Evolutionary conservation across 176 grass and related monocot species (phyloP), one percentile per base, ranked within the genome.

Genomic region (Alloteropsis semialata): DNA sequence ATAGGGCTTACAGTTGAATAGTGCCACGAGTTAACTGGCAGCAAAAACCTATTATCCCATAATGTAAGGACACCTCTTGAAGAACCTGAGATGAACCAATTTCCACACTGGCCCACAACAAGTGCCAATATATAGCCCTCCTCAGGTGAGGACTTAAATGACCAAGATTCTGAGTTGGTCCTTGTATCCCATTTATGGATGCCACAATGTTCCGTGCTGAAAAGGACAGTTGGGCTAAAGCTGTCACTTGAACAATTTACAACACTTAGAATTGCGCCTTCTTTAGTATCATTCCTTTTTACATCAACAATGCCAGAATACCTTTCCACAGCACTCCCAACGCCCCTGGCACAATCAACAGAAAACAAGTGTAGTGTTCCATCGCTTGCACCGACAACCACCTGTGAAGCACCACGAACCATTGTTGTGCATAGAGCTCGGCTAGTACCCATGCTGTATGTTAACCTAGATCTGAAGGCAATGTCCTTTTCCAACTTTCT

Each of bases 81-180:
- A 86, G 96, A 98, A 62, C 96, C 96, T 24, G 96, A 93, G 24
- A 98, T 88, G 79, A 98, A 98, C 96, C 96, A 98, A 84, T 98
- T 95, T 54, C 93, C 91, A 56, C 93, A 98, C 51, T 91, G 93
- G 21, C 96, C 91, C 87, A 98, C 85, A 62, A 95, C 88, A 80
- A 98, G 84, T 82, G 93, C 88, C 0, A 87, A 93, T 56, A 92
- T 80, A 80, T 95, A 95, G 13, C 96, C 96, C 62, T 98, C 91
- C 61, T 95, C 91, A 0, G 91, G 93, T 65, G 77, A 79, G 65
- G 92, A 87, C 84, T 82, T 91, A 82, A 90, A 98, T 46, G 83
- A 91, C 93, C 96, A 98, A 84, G 91, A 81, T 82, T 98, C 96
- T 34, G 80, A 80, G 54, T 92, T 89, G 18, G 72, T 79, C 79